Conservation (phyloP, 1,139 yeast genomes). For the Kodamaea derodonti region DNA sequence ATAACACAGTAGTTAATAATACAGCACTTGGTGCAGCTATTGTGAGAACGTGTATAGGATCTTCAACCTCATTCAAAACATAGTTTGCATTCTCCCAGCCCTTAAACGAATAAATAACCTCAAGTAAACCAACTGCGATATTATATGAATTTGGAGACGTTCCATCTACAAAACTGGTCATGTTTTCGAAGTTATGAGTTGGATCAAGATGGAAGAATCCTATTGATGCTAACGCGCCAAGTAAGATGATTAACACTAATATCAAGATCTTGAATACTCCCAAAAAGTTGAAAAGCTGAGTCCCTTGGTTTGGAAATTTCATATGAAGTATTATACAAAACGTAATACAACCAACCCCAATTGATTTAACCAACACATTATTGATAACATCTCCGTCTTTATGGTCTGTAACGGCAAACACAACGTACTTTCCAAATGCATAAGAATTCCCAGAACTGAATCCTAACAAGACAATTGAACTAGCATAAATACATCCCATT, state of each 20-base stretch:
- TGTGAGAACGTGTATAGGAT: slow-evolving; percentile 65
- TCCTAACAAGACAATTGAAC: slow-evolving; percentile 45
- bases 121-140: slow-evolving; percentile 38
- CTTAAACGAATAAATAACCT: slow-evolving; percentile 38
- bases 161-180: slow-evolving; percentile 17
- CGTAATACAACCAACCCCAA: slow-evolving; percentile 44
- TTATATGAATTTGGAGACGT: slow-evolving; percentile 25
- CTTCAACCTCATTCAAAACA: slow-evolving; percentile 37
- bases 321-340: slow-evolving; percentile 40
- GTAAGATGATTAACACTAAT: slow-evolving; percentile 33
- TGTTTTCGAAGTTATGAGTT: slow-evolving; percentile 19
- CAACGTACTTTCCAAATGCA: slow-evolving; percentile 48
- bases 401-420: slow-evolving; percentile 32
- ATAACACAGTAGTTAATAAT: slow-evolving; percentile 53
- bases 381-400: slow-evolving; percentile 14
- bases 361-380: slow-evolving; percentile 25
- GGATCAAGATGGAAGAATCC: slow-evolving; percentile 24
- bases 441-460: slow-evolving; percentile 50
- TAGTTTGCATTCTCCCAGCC: slow-evolving; percentile 48
- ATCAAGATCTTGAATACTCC: slow-evolving; percentile 43
- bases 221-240: slow-evolving; percentile 31
- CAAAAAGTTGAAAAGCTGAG: slow-evolving; percentile 39
- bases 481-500: slow-evolving; percentile 42
- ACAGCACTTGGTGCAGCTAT: slow-evolving; percentile 74
- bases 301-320: slow-evolving; percentile 38